phyloP scores from a whole-genome alignment of 2,329 filamentous ascomycete species.

The Diplocarpon rosae region DNA sequence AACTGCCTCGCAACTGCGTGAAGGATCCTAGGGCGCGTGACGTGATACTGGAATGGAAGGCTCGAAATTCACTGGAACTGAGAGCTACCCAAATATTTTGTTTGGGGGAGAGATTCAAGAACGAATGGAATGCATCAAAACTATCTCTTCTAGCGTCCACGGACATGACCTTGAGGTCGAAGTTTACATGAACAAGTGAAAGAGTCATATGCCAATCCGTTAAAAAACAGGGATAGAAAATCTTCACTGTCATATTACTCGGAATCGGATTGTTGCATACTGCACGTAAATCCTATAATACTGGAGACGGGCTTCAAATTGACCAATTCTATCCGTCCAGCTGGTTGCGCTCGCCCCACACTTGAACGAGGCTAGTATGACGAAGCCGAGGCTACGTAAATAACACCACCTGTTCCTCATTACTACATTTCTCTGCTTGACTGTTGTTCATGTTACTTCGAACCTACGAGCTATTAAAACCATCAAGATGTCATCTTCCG shows the following conservation, averaged over 20 bases:
- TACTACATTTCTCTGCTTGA: not conserved
- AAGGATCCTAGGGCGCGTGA: not conserved
- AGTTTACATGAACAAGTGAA: too few species aligned
- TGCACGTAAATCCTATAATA: not conserved
- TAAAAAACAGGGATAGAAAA: too few species aligned
- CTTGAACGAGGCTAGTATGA: constrained; percentile 12
- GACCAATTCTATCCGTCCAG: constrained; percentile 5
- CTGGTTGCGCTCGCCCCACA: constrained; percentile 3
- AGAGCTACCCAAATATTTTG: too few species aligned
- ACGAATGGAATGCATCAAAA: too few species aligned
- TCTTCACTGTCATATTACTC: not conserved
- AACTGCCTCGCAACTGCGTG: constrained; percentile 17
- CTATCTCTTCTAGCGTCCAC: too few species aligned
- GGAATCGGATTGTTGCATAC: not conserved
- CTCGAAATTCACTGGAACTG: too few species aligned
- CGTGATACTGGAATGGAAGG: not conserved
- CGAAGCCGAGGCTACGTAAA: constrained; percentile 12
- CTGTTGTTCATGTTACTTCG: not conserved
- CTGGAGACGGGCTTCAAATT: not conserved
- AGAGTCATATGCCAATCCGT: too few species aligned
- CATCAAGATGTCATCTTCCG: constrained; percentile 9
- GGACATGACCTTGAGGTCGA: too few species aligned
- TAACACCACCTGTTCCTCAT: constrained; percentile 7
- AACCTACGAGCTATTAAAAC: not conserved
- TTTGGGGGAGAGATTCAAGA: too few species aligned